Percentiles rank a stretch among this genome's conserved stretches.
These are phyloP conservation scores for Argentina anserina DNA, from an alignment of 306 rosid species.

Conservation along the genomic window DNA sequence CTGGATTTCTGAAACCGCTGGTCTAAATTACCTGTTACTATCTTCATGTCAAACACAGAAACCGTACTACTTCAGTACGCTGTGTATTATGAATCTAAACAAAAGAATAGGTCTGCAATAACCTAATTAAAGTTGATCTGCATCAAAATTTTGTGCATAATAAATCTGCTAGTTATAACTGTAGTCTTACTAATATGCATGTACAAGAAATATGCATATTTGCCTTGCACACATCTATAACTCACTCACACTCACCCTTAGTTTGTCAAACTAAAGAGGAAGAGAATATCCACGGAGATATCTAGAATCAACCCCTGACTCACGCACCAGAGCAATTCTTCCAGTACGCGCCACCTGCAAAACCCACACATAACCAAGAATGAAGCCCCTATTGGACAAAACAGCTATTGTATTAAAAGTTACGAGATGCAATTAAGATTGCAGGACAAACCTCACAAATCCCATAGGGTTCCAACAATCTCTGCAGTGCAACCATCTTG, in stretches of 20 bases:
- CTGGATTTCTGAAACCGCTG: no score
- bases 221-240: neutral
- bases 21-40: no score
- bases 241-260: neutral
- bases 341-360: slow-evolving; percentile 88
- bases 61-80: no score
- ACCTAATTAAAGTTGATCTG: neutral
- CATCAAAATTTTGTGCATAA: neutral
- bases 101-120: neutral
- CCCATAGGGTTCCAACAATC: slow-evolving; percentile 76
- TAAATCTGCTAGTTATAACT: neutral
- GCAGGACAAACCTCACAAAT: slow-evolving; percentile 76
- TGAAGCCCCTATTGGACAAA: neutral
- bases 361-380: neutral
- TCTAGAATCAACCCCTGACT: slow-evolving; percentile 76
- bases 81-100: neutral
- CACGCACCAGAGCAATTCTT: slow-evolving; percentile 65
- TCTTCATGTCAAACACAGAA: no score
- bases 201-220: neutral
- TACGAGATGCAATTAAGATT: slow-evolving; percentile 10
- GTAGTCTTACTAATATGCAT: neutral
- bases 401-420: slow-evolving; percentile 9
- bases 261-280: slow-evolving; percentile 37
- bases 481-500: slow-evolving; percentile 92
- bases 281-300: slow-evolving; percentile 76